Base-by-base conservation (phyloP, 805 yeast genomes). In the Metschnikowia continentalis region DNA sequence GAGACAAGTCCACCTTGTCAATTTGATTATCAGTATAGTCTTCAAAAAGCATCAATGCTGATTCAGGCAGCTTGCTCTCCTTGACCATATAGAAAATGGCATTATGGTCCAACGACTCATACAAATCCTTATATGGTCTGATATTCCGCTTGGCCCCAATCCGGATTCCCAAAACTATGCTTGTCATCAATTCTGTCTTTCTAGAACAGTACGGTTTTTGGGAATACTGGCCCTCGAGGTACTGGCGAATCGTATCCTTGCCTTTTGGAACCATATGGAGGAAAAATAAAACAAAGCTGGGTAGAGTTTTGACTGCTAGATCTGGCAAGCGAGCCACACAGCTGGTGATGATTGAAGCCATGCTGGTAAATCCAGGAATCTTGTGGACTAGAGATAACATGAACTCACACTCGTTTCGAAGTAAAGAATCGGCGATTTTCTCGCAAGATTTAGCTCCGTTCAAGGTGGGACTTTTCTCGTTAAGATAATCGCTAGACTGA, bases 1-100 rank as follows among this genome's bases (percentile, higher is more conserved):
- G 6, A 3, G 32, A 11, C 52, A 53, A 47, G 32, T 46, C 38
- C 5, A 47, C 13, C 11, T 30, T 40, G 11, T 47, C 49, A 14
- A 14, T 3, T 10, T 43, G 43, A 3, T 40, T 39, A 5, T 44
- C 32, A 1, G 52, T 26, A 42, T 59, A 60, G 47, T 79, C 83
- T 54, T 81, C 86, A 48, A 76, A 66, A 3, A 81, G 50, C 74
- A 81, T 61, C 36, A 79, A 60, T 0, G 82, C 72, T 1, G 81
- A 68, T 50, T 74, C 72, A 30, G 72, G 69, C 42, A 67, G 63
- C 5, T 65, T 64, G 8, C 65, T 63, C 5, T 58, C 51, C 3
- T 66, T 50, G 1, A 81, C 74, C 5, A 72, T 58, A 11, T 58
- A 32, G 50, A 61, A 71, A 2, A 75, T 55, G 2, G 44, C 36